Conservation (phyloP, 2,329 filamentous ascomycete species). For the Diaporthe batatas region DNA sequence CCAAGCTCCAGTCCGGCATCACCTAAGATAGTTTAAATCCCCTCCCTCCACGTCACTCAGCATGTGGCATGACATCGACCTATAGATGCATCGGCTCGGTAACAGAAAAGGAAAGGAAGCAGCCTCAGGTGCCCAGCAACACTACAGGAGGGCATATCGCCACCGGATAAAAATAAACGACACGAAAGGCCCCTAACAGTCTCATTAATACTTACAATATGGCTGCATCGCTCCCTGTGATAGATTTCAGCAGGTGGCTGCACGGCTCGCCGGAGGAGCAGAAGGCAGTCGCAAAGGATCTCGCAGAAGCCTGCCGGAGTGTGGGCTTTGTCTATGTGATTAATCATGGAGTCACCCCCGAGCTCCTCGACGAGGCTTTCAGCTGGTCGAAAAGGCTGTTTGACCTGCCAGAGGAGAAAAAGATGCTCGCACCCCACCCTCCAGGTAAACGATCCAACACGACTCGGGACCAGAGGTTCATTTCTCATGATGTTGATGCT, state of each 20-base stretch:
- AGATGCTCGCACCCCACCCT: conserved; percentile 54
- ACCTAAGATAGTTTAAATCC: conserved; percentile 4
- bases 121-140: background rate
- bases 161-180: background rate
- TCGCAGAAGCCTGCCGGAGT: conserved; percentile 49
- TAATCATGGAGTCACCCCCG: conserved; percentile 52
- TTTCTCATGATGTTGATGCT: background rate
- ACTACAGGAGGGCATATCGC: background rate
- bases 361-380: conserved; percentile 51
- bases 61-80: background rate
- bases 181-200: background rate
- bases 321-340: conserved; percentile 53
- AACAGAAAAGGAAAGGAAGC: background rate
- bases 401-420: conserved; percentile 49
- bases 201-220: background rate
- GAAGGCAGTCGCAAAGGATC: conserved; percentile 30
- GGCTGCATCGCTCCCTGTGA: conserved; percentile 36
- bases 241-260: conserved; percentile 41
- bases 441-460: conserved; percentile 42
- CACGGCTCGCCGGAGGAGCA: conserved; percentile 33
- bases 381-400: conserved; percentile 52
- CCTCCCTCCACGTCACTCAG: background rate
- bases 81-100: background rate
- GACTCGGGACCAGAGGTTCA: conserved; percentile 2
- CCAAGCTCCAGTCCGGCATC: conserved; percentile 23